Base-by-base conservation (phyloP, 306 rosid genomes). In the Boehmeria nivea region DNA sequence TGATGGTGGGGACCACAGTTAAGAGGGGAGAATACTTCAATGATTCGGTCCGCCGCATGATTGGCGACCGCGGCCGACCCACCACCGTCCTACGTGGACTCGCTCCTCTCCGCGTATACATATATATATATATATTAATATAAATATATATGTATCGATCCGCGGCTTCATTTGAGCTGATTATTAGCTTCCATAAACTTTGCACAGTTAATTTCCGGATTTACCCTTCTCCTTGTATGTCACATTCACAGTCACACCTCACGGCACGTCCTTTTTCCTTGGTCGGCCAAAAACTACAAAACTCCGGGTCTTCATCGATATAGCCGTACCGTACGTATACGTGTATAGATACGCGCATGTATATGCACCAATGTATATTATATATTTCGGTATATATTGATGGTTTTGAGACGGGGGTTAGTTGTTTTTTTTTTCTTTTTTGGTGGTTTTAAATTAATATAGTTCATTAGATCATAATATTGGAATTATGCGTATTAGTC, bases 81-180 rank as follows among this genome's bases (percentile, higher is more conserved):
- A 78, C 67, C 83, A 73, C 88, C 79, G 80, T 80, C 80, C 76
- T 75, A 75, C 76, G 84, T 83, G 91, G 88, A 76, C 81, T n/a
- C n/a, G n/a, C n/a, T n/a, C n/a, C n/a, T n/a, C n/a, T n/a, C n/a
- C n/a, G n/a, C n/a, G n/a, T n/a, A n/a, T n/a, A n/a, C n/a, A n/a
- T n/a, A n/a, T n/a, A n/a, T n/a, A n/a, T n/a, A n/a, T n/a, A n/a
- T n/a, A n/a, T n/a, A n/a, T n/a, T n/a, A n/a, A n/a, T n/a, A n/a
- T n/a, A n/a, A n/a, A n/a, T n/a, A n/a, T n/a, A n/a, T n/a, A n/a
- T n/a, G n/a, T n/a, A n/a, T n/a, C n/a, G n/a, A n/a, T n/a, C n/a
- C n/a, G n/a, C n/a, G n/a, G n/a, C n/a, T n/a, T n/a, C n/a, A n/a
- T n/a, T n/a, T n/a, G n/a, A n/a, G n/a, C n/a, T n/a, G n/a, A n/a